Conservation (phyloP, 1,284 basidiomycete species). For the Pyrrhoderma noxium region DNA sequence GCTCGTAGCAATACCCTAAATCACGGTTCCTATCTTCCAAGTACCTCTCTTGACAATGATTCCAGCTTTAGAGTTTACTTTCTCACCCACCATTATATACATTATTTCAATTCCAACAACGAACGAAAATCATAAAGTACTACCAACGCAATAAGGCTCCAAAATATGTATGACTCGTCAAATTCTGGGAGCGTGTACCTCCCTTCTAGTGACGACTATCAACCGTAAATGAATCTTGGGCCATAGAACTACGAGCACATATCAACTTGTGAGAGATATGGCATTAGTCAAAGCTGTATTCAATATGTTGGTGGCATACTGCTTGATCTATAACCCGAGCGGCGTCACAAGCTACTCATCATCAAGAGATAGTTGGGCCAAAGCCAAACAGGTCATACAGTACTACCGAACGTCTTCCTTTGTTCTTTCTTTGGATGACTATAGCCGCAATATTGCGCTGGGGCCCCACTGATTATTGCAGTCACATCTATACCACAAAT, state of each 20-base stretch:
- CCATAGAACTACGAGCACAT: slow-evolving; percentile 20
- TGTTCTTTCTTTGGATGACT: slow-evolving; percentile 22
- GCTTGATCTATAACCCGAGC: slow-evolving; percentile 19
- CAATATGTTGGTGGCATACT: slow-evolving; percentile 21
- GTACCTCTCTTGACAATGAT: too few species aligned
- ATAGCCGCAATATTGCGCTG: slow-evolving; percentile 23
- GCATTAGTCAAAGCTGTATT: slow-evolving; percentile 21
- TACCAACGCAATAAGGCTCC: too few species aligned
- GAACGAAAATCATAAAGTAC: too few species aligned
- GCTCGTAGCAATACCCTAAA: too few species aligned
- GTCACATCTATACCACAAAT: slow-evolving; percentile 17
- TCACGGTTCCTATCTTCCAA: too few species aligned
- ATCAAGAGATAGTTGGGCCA: slow-evolving; percentile 11
- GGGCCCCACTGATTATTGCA: slow-evolving; percentile 17
- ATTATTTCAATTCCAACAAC: too few species aligned
- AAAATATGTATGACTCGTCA: too few species aligned
- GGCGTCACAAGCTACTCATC: slow-evolving; percentile 14
- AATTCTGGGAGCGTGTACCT: too few species aligned
- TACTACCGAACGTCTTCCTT: slow-evolving; percentile 26
- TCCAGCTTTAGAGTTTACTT: too few species aligned
- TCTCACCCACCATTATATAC: too few species aligned
- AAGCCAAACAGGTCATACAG: slow-evolving; percentile 24
- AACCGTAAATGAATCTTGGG: too few species aligned
- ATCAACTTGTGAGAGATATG: slow-evolving; percentile 23
- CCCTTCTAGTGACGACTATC: too few species aligned